phyloP scores from a whole-genome alignment of 2,329 filamentous ascomycete genomes.

The Microdochium trichocladiopsis region DNA sequence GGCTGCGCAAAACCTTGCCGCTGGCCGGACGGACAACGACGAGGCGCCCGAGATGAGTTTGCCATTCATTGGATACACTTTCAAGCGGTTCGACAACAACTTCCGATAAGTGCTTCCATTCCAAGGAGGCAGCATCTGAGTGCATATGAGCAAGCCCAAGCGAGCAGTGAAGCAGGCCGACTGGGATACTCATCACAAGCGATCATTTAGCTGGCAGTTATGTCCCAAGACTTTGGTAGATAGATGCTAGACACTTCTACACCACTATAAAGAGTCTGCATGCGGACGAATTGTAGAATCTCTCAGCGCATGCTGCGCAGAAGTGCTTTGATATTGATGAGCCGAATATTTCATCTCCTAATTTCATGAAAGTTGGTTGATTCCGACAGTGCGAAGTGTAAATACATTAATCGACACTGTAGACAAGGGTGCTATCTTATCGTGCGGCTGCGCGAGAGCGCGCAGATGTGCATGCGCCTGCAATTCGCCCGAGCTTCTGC shows the following conservation, averaged over 20 bases:
- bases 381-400: no score
- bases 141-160: neutral
- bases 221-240: neutral
- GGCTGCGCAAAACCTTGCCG: constrained; percentile 72
- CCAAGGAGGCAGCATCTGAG: neutral
- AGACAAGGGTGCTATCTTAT: no score
- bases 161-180: neutral
- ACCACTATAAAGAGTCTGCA: neutral
- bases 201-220: neutral
- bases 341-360: neutral
- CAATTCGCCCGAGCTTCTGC: no score
- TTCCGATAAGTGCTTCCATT: constrained; percentile 40
- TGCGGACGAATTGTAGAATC: neutral
- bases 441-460: no score
- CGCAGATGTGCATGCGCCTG: no score
- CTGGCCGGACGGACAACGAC: constrained; percentile 52
- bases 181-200: neutral
- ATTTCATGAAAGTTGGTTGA: no score
- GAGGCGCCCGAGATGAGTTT: constrained; percentile 91
- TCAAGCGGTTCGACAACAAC: constrained; percentile 87
- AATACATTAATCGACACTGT: no score
- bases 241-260: neutral
- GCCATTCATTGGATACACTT: constrained; percentile 94
- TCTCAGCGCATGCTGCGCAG: no score
- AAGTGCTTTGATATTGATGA: no score